Evolutionary conservation across 73 alveolate species (phyloP).

Genomic region (Durusdinium trenchii): DNA sequence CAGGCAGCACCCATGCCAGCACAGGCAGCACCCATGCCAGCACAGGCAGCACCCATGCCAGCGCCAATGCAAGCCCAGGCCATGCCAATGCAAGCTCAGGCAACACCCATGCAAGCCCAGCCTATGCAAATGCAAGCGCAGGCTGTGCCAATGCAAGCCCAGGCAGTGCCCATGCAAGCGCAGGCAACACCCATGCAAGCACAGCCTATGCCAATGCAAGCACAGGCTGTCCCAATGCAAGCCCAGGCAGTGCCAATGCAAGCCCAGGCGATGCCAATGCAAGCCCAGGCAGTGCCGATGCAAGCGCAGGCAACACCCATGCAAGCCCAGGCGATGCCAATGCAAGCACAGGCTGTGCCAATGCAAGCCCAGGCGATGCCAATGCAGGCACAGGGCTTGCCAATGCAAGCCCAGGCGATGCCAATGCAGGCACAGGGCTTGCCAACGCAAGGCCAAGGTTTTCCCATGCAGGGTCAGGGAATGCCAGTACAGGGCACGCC

Average conservation of each 20-base stretch:
- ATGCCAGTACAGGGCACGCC: not conserved
- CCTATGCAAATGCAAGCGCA: not conserved
- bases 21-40: not conserved
- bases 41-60: conserved; percentile 29
- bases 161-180: conserved; percentile 50
- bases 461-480: conserved; percentile 29
- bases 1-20: conserved; percentile 43
- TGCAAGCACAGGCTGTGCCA: conserved; percentile 48
- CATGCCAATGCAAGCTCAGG: not conserved
- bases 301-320: not conserved
- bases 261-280: conserved; percentile 24
- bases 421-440: conserved; percentile 20
- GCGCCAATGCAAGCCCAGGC: conserved; percentile 36
- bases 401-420: conserved; percentile 19
- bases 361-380: conserved; percentile 41
- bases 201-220: conserved; percentile 45
- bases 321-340: conserved; percentile 41
- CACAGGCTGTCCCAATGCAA: not conserved
- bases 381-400: conserved; percentile 6
- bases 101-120: not conserved
- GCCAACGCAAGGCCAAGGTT: conserved; percentile 33
- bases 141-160: conserved; percentile 57
- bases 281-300: conserved; percentile 32
- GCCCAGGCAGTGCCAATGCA: conserved; percentile 29
- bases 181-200: conserved; percentile 15